Evolutionary conservation across 768 basidiomycete genomes (phyloP).

Genomic region (Candolleomyces efflorescens): DNA sequence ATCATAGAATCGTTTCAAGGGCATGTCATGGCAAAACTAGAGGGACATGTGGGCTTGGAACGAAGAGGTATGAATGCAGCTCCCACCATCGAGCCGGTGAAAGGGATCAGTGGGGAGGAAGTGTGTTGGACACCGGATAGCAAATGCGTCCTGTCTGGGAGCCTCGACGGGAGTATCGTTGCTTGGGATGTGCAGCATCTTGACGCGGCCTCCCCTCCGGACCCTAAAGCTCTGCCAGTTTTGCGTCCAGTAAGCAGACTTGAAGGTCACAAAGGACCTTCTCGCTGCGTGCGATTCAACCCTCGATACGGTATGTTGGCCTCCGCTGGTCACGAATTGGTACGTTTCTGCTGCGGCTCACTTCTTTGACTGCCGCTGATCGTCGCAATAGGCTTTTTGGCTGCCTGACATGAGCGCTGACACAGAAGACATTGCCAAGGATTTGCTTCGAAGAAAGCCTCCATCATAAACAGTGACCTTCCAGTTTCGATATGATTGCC

Average conservation of each 20-base stretch:
- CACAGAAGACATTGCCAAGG: constrained; percentile 66
- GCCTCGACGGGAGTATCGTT: constrained; percentile 76
- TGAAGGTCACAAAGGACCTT: constrained; percentile 81
- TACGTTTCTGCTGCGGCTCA: constrained; percentile 30
- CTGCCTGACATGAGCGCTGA: constrained; percentile 58
- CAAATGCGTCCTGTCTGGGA: constrained; percentile 83
- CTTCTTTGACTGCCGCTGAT: constrained; percentile 1
- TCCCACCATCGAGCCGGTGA: constrained; percentile 59
- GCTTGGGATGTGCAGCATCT: constrained; percentile 83
- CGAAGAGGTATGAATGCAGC: constrained; percentile 49
- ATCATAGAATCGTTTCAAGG: constrained; percentile 91
- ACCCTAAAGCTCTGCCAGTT: constrained; percentile 49
- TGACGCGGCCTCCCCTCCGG: constrained; percentile 47
- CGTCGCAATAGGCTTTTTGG: constrained; percentile 36
- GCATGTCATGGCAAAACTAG: constrained; percentile 75
- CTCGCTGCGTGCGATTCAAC: constrained; percentile 87
- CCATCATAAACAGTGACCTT: constrained; percentile 11
- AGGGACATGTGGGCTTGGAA: constrained; percentile 82
- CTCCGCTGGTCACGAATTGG: constrained; percentile 80
- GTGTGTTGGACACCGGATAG: constrained; percentile 94
- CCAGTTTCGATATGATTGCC: constrained; percentile 1
- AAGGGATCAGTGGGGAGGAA: constrained; percentile 90
- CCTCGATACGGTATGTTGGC: constrained; percentile 87
- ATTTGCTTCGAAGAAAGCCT: constrained; percentile 55
- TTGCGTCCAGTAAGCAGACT: constrained; percentile 40